phyloP scores from a whole-genome alignment of 768 basidiomycete genomes.

The Termitomyces bulborhizus region DNA sequence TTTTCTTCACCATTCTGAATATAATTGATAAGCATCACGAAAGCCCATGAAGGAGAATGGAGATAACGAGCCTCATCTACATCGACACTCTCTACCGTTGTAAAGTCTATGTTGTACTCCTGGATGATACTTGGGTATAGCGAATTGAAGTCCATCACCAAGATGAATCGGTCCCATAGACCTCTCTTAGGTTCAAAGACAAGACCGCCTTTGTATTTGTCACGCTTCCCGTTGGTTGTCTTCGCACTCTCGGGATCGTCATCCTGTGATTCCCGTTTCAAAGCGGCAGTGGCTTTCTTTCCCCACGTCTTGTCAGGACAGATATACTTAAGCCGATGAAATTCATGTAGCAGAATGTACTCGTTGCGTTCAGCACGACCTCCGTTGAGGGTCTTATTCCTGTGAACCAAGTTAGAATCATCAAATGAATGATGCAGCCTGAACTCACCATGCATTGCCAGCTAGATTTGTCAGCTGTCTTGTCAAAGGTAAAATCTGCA shows the following conservation, averaged over 20 bases:
- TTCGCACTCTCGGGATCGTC: slow-evolving; percentile 57
- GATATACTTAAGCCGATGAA: slow-evolving; percentile 92
- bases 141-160: slow-evolving; percentile 99
- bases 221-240: slow-evolving; percentile 62
- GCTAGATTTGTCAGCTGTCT: slow-evolving; percentile 92
- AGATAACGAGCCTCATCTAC: slow-evolving; percentile 43
- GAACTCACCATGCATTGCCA: slow-evolving; percentile 87
- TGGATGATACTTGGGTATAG: slow-evolving; percentile 99
- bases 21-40: slow-evolving; percentile 1
- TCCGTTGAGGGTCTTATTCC: slow-evolving; percentile 96
- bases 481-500: slow-evolving; percentile 90
- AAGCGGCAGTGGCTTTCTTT: slow-evolving; percentile 53
- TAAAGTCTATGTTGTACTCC: slow-evolving; percentile 99
- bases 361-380: slow-evolving; percentile 99
- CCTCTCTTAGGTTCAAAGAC: slow-evolving; percentile 96
- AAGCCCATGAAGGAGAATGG: background rate
- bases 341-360: slow-evolving; percentile 97
- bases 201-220: slow-evolving; percentile 98
- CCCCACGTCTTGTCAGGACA: slow-evolving; percentile 92
- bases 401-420: slow-evolving; percentile 23
- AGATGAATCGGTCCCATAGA: slow-evolving; percentile 92
- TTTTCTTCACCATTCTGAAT: slow-evolving; percentile 61
- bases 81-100: slow-evolving; percentile 77
- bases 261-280: slow-evolving; percentile 42
- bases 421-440: background rate